These are phyloP conservation scores for Zoysia matrella DNA, from an alignment of 202 grass and related monocot species.

Conservation along the genomic window DNA sequence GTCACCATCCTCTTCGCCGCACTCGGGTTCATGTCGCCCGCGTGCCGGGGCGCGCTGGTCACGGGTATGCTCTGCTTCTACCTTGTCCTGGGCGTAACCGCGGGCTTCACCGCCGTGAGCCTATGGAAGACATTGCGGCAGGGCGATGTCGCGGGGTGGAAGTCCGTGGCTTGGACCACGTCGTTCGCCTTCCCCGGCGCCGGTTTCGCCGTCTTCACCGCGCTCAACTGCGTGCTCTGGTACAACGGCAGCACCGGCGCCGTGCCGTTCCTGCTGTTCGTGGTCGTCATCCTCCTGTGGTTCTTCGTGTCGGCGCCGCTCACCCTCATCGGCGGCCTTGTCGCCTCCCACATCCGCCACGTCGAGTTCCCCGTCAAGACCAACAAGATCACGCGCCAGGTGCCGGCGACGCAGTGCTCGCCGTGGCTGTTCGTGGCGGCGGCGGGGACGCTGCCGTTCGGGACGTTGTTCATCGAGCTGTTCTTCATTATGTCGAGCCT, in stretches of 20 bases:
- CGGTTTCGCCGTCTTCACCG: conserved; percentile 42
- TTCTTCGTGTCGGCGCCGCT: conserved; percentile 57
- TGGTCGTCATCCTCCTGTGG: conserved; percentile 43
- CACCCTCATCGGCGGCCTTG: conserved; percentile 42
- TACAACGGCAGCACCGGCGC: conserved; percentile 57
- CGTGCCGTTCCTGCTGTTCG: conserved; percentile 40
- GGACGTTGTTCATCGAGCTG: conserved; percentile 53
- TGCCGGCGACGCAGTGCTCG: conserved; percentile 34
- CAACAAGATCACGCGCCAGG: conserved; percentile 43
- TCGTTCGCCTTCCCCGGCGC: conserved; percentile 39
- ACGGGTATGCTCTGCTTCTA: conserved; percentile 66
- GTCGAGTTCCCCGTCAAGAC: conserved; percentile 46
- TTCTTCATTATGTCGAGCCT: conserved; percentile 69
- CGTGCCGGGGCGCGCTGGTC: conserved; percentile 44
- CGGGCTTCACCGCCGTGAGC: conserved; percentile 42
- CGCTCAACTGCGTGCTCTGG: conserved; percentile 59
- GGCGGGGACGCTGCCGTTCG: conserved; percentile 20
- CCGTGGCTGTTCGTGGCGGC: conserved; percentile 47
- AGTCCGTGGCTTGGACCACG: conserved; percentile 33
- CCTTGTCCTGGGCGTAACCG: conserved; percentile 37
- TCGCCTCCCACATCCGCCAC: conserved; percentile 40
- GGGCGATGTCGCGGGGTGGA: conserved; percentile 43
- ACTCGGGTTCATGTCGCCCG: conserved; percentile 66
- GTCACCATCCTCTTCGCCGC: conserved; percentile 61
- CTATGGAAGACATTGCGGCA: conserved; percentile 46